Percentiles rank a stretch among this genome's conserved stretches.
These are phyloP conservation scores for Citrus sp. DNA, from an alignment of 345 rosid species.

Conservation along the genomic window DNA sequence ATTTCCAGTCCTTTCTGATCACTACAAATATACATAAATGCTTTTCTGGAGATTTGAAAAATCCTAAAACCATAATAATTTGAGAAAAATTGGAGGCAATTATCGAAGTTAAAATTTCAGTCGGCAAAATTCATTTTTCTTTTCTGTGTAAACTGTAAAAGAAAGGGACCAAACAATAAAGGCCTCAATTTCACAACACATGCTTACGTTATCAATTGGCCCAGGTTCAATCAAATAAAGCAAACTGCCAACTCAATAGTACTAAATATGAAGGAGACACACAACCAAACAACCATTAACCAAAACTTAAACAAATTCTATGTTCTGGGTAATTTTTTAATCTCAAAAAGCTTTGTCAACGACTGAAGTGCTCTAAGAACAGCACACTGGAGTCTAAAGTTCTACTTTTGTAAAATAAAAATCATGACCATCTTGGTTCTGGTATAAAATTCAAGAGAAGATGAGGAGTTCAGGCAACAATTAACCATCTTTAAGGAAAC, in stretches of 20 bases:
- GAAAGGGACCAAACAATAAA: not conserved
- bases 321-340: not conserved
- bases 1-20: not conserved
- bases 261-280: not conserved
- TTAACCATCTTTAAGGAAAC: not conserved
- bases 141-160: not conserved
- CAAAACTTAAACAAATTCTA: not conserved
- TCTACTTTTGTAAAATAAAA: not conserved
- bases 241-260: not conserved
- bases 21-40: not conserved
- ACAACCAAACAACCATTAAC: not conserved
- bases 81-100: not conserved
- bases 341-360: not conserved
- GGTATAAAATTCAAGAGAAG: not conserved
- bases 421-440: not conserved
- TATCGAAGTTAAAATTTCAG: not conserved
- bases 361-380: not conserved
- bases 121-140: not conserved
- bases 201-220: not conserved
- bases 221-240: not conserved
- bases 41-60: not conserved
- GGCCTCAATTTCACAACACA: not conserved
- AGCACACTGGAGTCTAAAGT: not conserved
- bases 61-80: not conserved
- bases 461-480: not conserved